Conservation (phyloP, 768 basidiomycete genomes). For the Cantharellus anzutake region DNA sequence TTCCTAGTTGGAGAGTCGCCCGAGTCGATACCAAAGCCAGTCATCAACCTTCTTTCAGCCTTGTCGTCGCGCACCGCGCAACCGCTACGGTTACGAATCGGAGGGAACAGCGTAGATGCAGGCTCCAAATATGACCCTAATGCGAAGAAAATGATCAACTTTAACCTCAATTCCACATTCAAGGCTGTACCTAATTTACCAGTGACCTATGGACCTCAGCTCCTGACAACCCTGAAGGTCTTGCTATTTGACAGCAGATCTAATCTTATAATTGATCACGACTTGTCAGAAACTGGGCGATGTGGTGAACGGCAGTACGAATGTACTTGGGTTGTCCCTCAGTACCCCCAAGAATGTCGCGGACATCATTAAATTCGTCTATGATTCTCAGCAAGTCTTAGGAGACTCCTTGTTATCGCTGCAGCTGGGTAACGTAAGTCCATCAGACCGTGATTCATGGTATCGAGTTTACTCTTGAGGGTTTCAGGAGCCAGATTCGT, state of each 20-base stretch:
- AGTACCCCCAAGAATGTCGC: background rate
- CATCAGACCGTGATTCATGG: too few species aligned
- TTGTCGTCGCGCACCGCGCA: constrained; percentile 5
- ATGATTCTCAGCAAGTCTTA: too few species aligned
- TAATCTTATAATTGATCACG: too few species aligned
- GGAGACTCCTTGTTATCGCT: too few species aligned
- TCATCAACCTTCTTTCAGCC: constrained; percentile 6
- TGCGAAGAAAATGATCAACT: constrained; percentile 5
- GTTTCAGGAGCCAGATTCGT: constrained; percentile 7
- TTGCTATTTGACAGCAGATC: too few species aligned
- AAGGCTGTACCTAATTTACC: constrained; percentile 5
- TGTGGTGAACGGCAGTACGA: constrained; percentile 1
- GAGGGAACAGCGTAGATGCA: constrained; percentile 8
- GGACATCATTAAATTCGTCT: background rate
- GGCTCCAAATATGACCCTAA: constrained; percentile 4
- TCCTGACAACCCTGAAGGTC: background rate
- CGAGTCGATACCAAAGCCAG: constrained; percentile 4
- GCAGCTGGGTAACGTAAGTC: too few species aligned
- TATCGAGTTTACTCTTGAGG: too few species aligned
- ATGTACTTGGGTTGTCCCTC: constrained; percentile 6
- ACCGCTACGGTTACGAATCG: constrained; percentile 8
- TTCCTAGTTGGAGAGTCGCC: constrained; percentile 5
- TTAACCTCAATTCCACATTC: background rate
- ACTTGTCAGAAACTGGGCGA: background rate
- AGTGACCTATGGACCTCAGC: constrained; percentile 7